phyloP scores from a whole-genome alignment of 192 early-diverging fungal species.

The Podila verticillata region DNA sequence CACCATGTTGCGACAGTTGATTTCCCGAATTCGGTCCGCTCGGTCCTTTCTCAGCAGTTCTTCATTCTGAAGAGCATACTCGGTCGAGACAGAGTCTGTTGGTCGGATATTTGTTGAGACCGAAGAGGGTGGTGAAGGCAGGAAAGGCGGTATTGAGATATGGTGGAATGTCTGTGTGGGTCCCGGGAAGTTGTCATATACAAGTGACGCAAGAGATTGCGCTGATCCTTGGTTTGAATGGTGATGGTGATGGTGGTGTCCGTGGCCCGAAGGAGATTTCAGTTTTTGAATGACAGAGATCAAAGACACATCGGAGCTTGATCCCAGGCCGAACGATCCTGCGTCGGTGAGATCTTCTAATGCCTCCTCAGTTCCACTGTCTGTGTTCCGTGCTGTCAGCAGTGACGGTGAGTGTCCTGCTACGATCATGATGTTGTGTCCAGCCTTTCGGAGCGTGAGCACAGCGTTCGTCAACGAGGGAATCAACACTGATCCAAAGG shows the following conservation, averaged over 20 bases:
- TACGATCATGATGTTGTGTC: conserved; percentile 56
- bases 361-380: conserved; percentile 2
- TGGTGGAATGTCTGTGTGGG: conserved; percentile 34
- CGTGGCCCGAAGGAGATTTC: conserved; percentile 17
- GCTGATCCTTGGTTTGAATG: background rate
- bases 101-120: background rate
- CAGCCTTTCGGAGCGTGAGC: conserved; percentile 52
- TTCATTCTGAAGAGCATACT: conserved; percentile 22
- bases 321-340: conserved; percentile 21
- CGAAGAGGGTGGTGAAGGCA: background rate
- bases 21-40: conserved; percentile 47
- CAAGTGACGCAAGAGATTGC: conserved; percentile 16
- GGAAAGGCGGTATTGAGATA: conserved; percentile 31
- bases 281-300: conserved; percentile 46
- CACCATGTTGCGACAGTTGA: conserved; percentile 57
- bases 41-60: conserved; percentile 47
- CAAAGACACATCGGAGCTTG: conserved; percentile 7
- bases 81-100: background rate
- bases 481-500: conserved; percentile 46
- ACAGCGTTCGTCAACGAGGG: conserved; percentile 54
- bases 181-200: conserved; percentile 37
- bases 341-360: background rate
- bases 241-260: conserved; percentile 4
- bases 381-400: conserved; percentile 8
- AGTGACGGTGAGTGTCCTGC: conserved; percentile 59